Percentiles rank a stretch among this genome's conserved stretches.
These are phyloP conservation scores for Mycena olivaceomarginata DNA, from an alignment of 768 basidiomycete species.

Conservation along the genomic window DNA sequence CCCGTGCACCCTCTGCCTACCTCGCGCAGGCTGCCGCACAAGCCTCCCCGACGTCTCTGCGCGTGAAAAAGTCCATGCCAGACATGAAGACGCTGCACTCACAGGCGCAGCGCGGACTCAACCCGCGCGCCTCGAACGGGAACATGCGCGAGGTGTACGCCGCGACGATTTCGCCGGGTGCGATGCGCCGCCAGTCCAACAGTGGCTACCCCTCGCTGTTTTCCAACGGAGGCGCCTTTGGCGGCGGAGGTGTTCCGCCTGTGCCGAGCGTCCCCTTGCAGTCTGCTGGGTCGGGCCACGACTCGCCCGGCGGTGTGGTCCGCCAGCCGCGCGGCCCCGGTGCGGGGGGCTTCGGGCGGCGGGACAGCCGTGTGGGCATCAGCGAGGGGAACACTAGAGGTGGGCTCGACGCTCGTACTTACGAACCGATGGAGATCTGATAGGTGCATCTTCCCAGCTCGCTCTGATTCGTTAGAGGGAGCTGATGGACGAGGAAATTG, in stretches of 20 bases:
- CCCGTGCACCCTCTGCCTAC: constrained; percentile 89
- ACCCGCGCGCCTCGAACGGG: constrained; percentile 89
- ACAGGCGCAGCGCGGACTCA: constrained; percentile 82
- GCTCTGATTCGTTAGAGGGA: constrained; percentile 67
- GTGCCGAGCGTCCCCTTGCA: constrained; percentile 86
- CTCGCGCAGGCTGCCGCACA: constrained; percentile 71
- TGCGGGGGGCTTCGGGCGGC: constrained; percentile 80
- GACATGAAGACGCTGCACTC: constrained; percentile 93
- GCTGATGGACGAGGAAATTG: constrained; percentile 63
- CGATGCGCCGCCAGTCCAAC: constrained; percentile 80
- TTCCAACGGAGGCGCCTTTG: constrained; percentile 70
- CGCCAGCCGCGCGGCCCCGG: constrained; percentile 93
- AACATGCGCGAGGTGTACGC: constrained; percentile 91
- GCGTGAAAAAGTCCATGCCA: constrained; percentile 99
- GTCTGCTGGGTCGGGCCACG: constrained; percentile 60
- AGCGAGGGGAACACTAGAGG: constrained; percentile 73
- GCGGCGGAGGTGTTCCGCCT: constrained; percentile 73
- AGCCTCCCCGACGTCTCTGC: constrained; percentile 74
- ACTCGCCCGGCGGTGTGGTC: constrained; percentile 74
- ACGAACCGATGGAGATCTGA: constrained; percentile 92
- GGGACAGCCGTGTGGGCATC: constrained; percentile 74
- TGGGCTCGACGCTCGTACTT: constrained; percentile 89
- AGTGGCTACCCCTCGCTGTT: constrained; percentile 85
- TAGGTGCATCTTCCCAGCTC: constrained; percentile 55
- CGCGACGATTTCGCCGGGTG: constrained; percentile 81